Evolutionary conservation across 2,329 filamentous ascomycete species (phyloP), one percentile per base, ranked within the genome.

Genomic region (Apiospora marii): DNA sequence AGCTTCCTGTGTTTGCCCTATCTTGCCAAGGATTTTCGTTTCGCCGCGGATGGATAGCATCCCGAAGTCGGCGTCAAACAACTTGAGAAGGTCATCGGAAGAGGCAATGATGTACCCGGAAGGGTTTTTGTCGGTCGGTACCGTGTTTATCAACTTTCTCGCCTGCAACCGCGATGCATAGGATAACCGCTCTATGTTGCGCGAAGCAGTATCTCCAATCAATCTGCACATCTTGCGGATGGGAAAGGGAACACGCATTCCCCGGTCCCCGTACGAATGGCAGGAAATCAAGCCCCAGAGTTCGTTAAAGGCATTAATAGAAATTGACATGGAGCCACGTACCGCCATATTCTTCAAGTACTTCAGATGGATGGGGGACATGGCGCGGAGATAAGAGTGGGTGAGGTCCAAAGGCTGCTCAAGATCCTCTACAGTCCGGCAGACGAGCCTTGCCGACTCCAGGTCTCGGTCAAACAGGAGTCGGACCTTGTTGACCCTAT

Each of bases 311-410:
- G 93, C 93, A 75, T 94, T 96, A 78, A 98, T 93, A 0, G 94
- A 97, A 74, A 98, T 95, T 0, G 94, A 97, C 94, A 98, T 98
- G 75, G 94, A 97, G 0, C 94, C 94, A n/a, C 94, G 91, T 0
- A 97, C 94, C 10, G 92, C 92, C 95, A 98, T 98, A 79, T 98
- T 95, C 7, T 85, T 88, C 3, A 98, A 86, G 77, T 97, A 98
- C 79, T 97, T 97, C 71, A 97, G 82, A 79, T 96, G 94, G 58
- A 97, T 95, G 0, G 95, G 94, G 0, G 94, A 97, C 90, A 97
- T 97, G 74, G 95, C 94, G 71, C 95, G 90, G 1, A 97, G 87
- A 79, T 97, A 96, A 0, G 92, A 89, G 78, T 96, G 93, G 1
- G 93, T 96, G 81, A 98, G 91, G 80, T 98, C 94, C 4, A 98